phyloP scores from a whole-genome alignment of 495 filamentous ascomycete species.

The Penicillium daleae region DNA sequence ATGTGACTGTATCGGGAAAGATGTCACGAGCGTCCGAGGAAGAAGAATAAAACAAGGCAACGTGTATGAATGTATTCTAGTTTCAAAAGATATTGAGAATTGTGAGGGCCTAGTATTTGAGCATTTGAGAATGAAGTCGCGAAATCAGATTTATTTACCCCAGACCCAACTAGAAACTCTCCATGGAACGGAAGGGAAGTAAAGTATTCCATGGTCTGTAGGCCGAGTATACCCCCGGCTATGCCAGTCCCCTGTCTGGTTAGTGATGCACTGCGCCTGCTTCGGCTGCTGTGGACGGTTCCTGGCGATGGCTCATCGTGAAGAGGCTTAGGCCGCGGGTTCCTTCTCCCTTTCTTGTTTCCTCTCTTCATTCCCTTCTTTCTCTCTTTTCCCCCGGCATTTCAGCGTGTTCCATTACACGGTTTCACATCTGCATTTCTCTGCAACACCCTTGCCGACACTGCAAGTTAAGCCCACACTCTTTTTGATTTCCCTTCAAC shows the following conservation, averaged over 20 bases:
- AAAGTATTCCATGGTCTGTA: conserved; percentile 19
- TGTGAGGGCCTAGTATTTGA: background rate
- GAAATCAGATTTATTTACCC: background rate
- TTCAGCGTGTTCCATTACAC: conserved; percentile 7
- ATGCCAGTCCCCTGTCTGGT: background rate
- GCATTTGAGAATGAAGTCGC: background rate
- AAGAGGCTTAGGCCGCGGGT: background rate
- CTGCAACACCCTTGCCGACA: background rate
- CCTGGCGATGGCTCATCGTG: background rate
- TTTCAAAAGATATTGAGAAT: background rate
- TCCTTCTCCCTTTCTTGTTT: background rate
- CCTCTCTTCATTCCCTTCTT: conserved; percentile 10
- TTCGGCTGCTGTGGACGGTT: conserved; percentile 20
- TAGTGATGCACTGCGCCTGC: conserved; percentile 1
- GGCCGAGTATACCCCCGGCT: conserved; percentile 17
- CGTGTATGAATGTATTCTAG: too few species aligned
- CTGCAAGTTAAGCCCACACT: background rate
- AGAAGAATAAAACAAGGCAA: background rate
- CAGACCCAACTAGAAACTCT: background rate
- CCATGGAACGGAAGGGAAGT: conserved; percentile 11
- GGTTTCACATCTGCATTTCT: background rate
- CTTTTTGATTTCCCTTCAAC: background rate
- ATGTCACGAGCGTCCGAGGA: conserved; percentile 17
- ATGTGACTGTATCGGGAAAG: conserved; percentile 20
- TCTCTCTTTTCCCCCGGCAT: conserved; percentile 4